A percentile compares a stretch with the other conserved stretches of the same genome.
These are phyloP conservation scores for Haplographium delicatum DNA, from an alignment of 495 filamentous ascomycete species.

Conservation along the genomic window DNA sequence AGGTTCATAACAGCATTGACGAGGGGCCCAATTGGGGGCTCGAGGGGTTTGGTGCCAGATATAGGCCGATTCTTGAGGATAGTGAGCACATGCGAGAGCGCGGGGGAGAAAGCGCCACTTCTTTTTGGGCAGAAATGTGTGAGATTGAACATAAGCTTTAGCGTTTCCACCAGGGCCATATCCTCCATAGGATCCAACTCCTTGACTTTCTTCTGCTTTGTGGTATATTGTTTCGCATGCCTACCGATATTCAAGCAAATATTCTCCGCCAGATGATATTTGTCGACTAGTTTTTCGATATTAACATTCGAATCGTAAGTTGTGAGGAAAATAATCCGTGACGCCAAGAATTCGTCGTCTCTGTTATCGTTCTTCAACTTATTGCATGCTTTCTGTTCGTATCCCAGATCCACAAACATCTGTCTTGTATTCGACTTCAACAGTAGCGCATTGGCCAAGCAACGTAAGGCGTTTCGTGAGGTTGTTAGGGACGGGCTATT, in stretches of 20 bases:
- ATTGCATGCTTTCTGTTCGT: slow-evolving; percentile 61
- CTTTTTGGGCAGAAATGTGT: slow-evolving; percentile 63
- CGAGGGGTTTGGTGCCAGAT: slow-evolving; percentile 32
- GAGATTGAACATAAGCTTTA: slow-evolving; percentile 88
- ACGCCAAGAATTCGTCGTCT: slow-evolving; percentile 85
- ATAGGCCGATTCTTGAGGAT: slow-evolving; percentile 50
- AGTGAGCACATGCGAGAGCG: slow-evolving; percentile 66
- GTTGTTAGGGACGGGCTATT: slow-evolving; percentile 51
- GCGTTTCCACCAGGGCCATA: slow-evolving; percentile 74
- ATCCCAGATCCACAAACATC: slow-evolving; percentile 75
- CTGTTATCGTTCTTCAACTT: slow-evolving; percentile 68
- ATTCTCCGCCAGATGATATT: slow-evolving; percentile 64
- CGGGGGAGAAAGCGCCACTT: slow-evolving; percentile 52
- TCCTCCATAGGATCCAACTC: slow-evolving; percentile 59
- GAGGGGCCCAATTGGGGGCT: slow-evolving; percentile 47
- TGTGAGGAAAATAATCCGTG: slow-evolving; percentile 76
- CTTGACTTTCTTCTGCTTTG: slow-evolving; percentile 23
- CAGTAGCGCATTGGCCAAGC: slow-evolving; percentile 82
- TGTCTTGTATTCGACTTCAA: slow-evolving; percentile 67
- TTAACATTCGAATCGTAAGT: slow-evolving; percentile 77
- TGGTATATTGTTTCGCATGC: slow-evolving; percentile 54
- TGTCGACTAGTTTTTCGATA: slow-evolving; percentile 61
- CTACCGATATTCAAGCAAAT: slow-evolving; percentile 62
- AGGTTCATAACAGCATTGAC: slow-evolving; percentile 80
- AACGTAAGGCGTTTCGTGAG: slow-evolving; percentile 74